Evolutionary conservation across 164 flowering plant genomes (phyloP).

Genomic region (Stephania japonica): DNA sequence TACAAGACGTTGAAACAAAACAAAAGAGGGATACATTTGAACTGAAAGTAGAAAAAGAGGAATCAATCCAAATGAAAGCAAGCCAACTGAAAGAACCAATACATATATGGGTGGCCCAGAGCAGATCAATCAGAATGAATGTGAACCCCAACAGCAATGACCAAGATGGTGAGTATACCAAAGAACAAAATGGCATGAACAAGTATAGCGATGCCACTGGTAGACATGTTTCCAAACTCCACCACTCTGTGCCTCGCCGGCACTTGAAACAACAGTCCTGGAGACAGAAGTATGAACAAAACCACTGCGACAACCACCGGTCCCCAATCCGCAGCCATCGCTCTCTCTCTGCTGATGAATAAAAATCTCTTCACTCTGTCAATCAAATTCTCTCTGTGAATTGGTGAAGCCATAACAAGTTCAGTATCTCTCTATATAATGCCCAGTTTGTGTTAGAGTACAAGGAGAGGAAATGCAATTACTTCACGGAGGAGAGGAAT

Average conservation of each 20-base stretch:
- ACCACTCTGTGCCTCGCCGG: constrained; percentile 57
- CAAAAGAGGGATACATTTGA: not conserved
- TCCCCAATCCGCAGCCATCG: constrained; percentile 68
- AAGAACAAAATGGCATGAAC: constrained; percentile 60
- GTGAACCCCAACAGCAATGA: constrained; percentile 60
- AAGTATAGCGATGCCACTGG: constrained; percentile 65
- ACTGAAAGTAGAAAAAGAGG: not conserved
- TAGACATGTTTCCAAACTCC: constrained; percentile 74
- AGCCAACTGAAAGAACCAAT: not conserved
- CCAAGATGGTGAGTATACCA: constrained; percentile 47
- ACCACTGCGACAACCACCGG: constrained; percentile 50
- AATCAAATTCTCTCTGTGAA: not conserved
- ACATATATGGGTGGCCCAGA: not conserved
- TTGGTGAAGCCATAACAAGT: not conserved
- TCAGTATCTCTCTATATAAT: not conserved
- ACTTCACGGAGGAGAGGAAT: not conserved
- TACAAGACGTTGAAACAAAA: not conserved
- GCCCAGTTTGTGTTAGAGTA: not conserved
- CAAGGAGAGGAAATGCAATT: not conserved
- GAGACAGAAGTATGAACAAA: constrained; percentile 61
- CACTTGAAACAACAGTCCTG: constrained; percentile 61
- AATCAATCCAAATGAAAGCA: not conserved
- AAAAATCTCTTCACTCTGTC: not conserved
- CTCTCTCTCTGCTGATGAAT: not conserved
- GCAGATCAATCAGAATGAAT: constrained; percentile 30